A percentile compares a stretch with the other conserved stretches of the same genome.
Evolutionary conservation across 345 rosid species (phyloP).

Genomic region (Pugionium dolabratum): DNA sequence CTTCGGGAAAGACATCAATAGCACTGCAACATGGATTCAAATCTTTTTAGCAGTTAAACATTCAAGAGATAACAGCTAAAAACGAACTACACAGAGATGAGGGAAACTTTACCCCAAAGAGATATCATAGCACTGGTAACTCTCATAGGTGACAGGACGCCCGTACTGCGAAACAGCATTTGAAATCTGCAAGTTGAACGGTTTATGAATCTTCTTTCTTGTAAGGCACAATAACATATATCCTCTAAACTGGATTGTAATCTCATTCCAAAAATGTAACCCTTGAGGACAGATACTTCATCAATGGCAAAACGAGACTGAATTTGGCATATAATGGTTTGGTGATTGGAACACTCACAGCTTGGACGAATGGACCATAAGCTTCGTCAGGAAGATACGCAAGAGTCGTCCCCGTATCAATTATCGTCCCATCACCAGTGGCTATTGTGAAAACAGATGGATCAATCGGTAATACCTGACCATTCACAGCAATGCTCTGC

Average conservation of each 20-base stretch:
- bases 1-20: constrained; percentile 68
- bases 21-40: constrained; percentile 51
- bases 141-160: constrained; percentile 52
- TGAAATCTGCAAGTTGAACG: constrained; percentile 55
- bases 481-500: constrained; percentile 78
- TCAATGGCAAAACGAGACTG: constrained; percentile 14
- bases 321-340: background rate
- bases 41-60: constrained; percentile 17
- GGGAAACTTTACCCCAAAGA: constrained; percentile 62
- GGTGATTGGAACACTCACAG: constrained; percentile 57
- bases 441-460: constrained; percentile 78
- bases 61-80: background rate
- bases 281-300: constrained; percentile 3
- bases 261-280: constrained; percentile 7
- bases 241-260: background rate
- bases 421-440: constrained; percentile 76
- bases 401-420: constrained; percentile 96
- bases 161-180: constrained; percentile 57
- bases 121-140: constrained; percentile 62
- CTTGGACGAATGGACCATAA: constrained; percentile 60
- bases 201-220: constrained; percentile 21
- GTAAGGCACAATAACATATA: constrained; percentile 11
- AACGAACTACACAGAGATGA: constrained; percentile 11
- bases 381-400: constrained; percentile 90
- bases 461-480: constrained; percentile 64